These are phyloP conservation scores for Huiozyma sinensis DNA, from an alignment of 805 yeast species.

Conservation along the genomic window DNA sequence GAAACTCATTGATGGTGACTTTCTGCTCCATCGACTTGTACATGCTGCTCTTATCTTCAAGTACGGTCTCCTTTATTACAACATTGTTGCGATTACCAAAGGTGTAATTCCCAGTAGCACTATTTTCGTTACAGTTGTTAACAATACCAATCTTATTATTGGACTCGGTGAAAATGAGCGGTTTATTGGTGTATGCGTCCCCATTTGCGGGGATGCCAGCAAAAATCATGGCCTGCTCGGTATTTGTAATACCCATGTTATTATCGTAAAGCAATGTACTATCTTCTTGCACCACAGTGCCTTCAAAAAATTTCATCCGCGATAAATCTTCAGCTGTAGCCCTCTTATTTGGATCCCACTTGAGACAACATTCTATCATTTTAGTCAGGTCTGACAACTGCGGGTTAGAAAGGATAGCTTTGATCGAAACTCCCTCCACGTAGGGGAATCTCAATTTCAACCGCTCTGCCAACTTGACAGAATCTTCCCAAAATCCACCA, in stretches of 20 bases:
- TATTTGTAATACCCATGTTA: conserved; percentile 7
- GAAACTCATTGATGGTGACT: conserved; percentile 4
- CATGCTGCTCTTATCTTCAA: background rate
- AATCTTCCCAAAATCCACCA: conserved; percentile 72
- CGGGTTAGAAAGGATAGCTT: conserved; percentile 36
- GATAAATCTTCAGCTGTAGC: conserved; percentile 41
- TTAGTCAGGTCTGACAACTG: conserved; percentile 31
- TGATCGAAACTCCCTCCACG: conserved; percentile 39
- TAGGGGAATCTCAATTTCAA: conserved; percentile 50
- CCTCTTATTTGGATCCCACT: conserved; percentile 73
- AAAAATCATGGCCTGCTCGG: conserved; percentile 20
- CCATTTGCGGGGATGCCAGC: conserved; percentile 12
- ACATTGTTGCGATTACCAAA: too few species aligned
- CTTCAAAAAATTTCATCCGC: conserved; percentile 43
- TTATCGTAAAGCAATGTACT: background rate
- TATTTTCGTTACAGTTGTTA: too few species aligned
- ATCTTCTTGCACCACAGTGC: conserved; percentile 24
- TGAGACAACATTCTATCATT: conserved; percentile 38
- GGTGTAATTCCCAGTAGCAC: too few species aligned
- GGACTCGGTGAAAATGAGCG: background rate
- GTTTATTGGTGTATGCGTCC: background rate
- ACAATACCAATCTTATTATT: background rate
- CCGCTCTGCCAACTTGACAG: conserved; percentile 38
- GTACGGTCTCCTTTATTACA: too few species aligned
- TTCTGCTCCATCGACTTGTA: background rate